Evolutionary conservation across 176 grass and related monocot species (phyloP).

Genomic region (Eragrostis nindensis): DNA sequence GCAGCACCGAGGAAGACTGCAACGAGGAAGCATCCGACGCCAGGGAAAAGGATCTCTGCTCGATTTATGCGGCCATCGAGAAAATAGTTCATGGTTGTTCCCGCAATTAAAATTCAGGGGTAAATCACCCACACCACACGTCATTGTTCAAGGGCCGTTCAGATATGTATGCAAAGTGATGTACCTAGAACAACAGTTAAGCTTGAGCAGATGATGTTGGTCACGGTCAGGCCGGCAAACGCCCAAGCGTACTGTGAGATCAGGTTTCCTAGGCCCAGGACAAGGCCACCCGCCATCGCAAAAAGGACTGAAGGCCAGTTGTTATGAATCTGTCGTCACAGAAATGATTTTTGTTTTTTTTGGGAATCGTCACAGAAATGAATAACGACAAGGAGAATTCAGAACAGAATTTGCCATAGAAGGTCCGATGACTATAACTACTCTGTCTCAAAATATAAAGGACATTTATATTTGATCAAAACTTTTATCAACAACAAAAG

Average conservation of each 20-base stretch:
- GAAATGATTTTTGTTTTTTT: too few relatives aligned
- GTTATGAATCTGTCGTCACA: neutral
- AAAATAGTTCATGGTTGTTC: neutral
- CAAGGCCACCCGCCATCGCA: neutral
- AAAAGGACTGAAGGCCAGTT: neutral
- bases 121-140: neutral
- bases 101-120: neutral
- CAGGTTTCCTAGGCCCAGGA: neutral
- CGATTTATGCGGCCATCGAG: neutral
- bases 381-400: too few relatives aligned
- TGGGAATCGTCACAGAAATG: too few relatives aligned
- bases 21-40: neutral
- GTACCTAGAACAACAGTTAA: neutral
- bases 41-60: neutral
- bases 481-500: too few relatives aligned
- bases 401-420: too few relatives aligned
- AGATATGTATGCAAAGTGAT: neutral
- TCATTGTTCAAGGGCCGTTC: too few relatives aligned
- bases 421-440: too few relatives aligned
- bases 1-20: neutral
- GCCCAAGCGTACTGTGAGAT: neutral
- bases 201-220: constrained; percentile 5
- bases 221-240: neutral
- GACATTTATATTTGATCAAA: too few relatives aligned
- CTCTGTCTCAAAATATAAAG: too few relatives aligned